These are phyloP conservation scores for Clonostachys byssicola DNA, from an alignment of 2,329 filamentous ascomycete species.

Conservation along the genomic window DNA sequence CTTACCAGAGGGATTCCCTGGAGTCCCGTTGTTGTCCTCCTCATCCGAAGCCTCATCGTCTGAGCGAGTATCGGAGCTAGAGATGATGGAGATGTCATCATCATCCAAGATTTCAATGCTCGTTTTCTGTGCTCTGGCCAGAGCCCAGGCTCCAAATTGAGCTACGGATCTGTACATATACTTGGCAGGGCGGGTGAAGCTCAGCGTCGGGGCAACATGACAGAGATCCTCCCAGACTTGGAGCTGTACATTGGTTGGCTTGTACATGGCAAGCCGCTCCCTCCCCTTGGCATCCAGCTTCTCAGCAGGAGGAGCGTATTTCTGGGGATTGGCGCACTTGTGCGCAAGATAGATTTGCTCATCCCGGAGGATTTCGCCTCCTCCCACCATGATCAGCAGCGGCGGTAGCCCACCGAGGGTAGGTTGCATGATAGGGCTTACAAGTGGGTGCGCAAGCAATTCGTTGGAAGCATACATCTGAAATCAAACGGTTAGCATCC, in stretches of 20 bases:
- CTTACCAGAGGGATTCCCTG: slow-evolving; percentile 13
- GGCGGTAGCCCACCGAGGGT: slow-evolving; percentile 88
- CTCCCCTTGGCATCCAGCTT: slow-evolving; percentile 60
- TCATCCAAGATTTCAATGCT: slow-evolving; percentile 80
- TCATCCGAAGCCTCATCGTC: slow-evolving; percentile 2
- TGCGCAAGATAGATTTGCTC: slow-evolving; percentile 95
- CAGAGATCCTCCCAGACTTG: slow-evolving; percentile 97
- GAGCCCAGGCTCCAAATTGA: slow-evolving; percentile 89
- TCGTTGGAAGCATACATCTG: slow-evolving; percentile 78
- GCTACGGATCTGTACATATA: slow-evolving; percentile 92
- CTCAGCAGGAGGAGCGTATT: slow-evolving; percentile 66
- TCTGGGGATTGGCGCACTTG: slow-evolving; percentile 80
- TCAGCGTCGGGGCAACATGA: slow-evolving; percentile 88
- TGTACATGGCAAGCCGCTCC: slow-evolving; percentile 59
- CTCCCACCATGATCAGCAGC: slow-evolving; percentile 79
- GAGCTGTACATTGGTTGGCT: slow-evolving; percentile 85
- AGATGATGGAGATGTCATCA: slow-evolving; percentile 72
- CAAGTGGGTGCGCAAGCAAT: slow-evolving; percentile 78
- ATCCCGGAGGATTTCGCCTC: slow-evolving; percentile 84
- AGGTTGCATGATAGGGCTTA: slow-evolving; percentile 84
- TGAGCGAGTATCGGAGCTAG: slow-evolving; percentile 37
- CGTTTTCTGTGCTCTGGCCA: slow-evolving; percentile 76
- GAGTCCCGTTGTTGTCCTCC: neutral
- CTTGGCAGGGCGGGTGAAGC: slow-evolving; percentile 92
- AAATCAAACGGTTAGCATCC: slow-evolving; percentile 20